A percentile compares a stretch with the other conserved stretches of the same genome.
Evolutionary conservation across 768 basidiomycete species (phyloP).

Genomic region (Pluteus cervinus): DNA sequence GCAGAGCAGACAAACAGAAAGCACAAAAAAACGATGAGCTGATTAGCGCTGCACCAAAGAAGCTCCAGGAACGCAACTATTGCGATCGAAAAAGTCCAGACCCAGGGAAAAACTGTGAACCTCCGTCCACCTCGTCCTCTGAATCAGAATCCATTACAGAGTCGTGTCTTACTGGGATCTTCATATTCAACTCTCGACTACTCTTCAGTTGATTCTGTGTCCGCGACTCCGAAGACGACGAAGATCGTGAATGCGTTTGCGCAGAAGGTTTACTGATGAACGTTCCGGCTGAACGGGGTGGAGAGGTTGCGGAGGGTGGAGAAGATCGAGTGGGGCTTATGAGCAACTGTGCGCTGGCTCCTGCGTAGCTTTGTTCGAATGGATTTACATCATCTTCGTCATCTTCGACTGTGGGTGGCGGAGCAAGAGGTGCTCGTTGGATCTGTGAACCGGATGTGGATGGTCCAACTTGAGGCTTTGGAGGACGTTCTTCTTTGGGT

Average conservation of each 20-base stretch:
- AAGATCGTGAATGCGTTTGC: slow-evolving; percentile 8
- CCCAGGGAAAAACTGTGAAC: slow-evolving; percentile 32
- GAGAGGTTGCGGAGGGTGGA: too few relatives aligned
- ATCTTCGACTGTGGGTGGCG: slow-evolving; percentile 10
- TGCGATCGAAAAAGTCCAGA: too few relatives aligned
- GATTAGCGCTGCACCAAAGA: too few relatives aligned
- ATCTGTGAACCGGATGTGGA: slow-evolving; percentile 1
- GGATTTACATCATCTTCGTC: slow-evolving; percentile 36
- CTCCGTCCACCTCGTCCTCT: slow-evolving; percentile 14
- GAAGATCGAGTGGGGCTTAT: neutral
- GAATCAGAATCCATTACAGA: slow-evolving; percentile 12
- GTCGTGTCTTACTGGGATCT: slow-evolving; percentile 16
- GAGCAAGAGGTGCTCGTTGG: slow-evolving; percentile 6
- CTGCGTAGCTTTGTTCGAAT: slow-evolving; percentile 30
- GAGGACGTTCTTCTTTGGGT: neutral
- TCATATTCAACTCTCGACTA: slow-evolving; percentile 37
- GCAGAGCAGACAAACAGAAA: too few relatives aligned
- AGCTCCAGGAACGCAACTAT: too few relatives aligned
- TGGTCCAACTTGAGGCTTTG: slow-evolving; percentile 3
- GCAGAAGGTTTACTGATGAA: slow-evolving; percentile 8
- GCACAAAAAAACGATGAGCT: too few relatives aligned
- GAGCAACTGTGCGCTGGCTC: slow-evolving; percentile 10
- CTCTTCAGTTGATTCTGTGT: slow-evolving; percentile 9
- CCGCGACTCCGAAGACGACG: too few relatives aligned
- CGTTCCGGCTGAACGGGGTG: too few relatives aligned